Evolutionary conservation across 2,329 filamentous ascomycete species (phyloP), one percentile per base, ranked within the genome.

Genomic region (Claviceps sorghi): DNA sequence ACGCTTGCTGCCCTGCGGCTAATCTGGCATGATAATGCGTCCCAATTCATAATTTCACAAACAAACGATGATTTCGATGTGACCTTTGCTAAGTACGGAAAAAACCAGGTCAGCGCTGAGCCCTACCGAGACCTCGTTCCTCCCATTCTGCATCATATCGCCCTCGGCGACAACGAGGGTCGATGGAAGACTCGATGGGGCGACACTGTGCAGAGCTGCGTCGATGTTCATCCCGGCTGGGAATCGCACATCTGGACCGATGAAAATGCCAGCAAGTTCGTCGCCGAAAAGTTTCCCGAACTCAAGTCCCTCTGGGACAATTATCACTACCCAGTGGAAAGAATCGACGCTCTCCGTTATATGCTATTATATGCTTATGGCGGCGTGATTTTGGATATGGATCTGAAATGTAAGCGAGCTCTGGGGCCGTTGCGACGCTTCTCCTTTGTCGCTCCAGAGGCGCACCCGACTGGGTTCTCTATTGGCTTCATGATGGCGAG

Each of bases 281-380:
- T 59, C 40, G 53, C 44, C 3, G 57, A 58, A 4, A 55, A 53
- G 17, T 59, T 59, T 38, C 58, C 58, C 42, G 52, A 61, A 53
- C 59, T 64, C 43, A 52, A 58, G 76, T 81, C 59, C 7, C 54
- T 58, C 41, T 59, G 58, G 58, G 53, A 58, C 34, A 74, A 73
- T 57, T 87, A 87, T 67, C 73, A 70, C 30, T 83, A 82, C 61
- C 80, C 81, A 2, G 85, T 88, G 51, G 81, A 86, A 65, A 78
- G 82, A 54, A 81, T 83, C 44, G 83, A 87, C 60, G 73, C 82
- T 10, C 83, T 87, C 56, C 75, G 83, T 48, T 88, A 87, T 68
- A 64, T 68, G 60, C 58, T 67, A 4, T 47, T 59, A 13, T 58
- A 58, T 43, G 57, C 67, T 66, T 58, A 66, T 66, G 61, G 69